Percentiles rank a stretch among this genome's conserved stretches.
Conservation (phyloP, 2,329 filamentous ascomycete species). For the Alternaria novae-zelandiae region DNA sequence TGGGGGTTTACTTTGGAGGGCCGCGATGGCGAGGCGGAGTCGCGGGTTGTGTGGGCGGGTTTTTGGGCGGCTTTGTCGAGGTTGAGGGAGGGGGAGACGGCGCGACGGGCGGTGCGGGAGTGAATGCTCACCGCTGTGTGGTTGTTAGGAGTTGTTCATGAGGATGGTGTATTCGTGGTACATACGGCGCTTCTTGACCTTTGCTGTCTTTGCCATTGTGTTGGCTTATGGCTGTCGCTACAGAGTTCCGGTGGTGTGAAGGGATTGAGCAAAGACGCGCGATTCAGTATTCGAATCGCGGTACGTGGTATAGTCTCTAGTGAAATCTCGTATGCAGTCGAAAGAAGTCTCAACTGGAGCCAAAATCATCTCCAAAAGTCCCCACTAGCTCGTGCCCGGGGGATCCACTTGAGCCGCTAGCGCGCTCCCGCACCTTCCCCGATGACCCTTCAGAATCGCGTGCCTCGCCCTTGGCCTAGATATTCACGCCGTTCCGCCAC, state of each 20-base stretch:
- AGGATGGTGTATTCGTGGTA: not conserved
- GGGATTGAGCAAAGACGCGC: not conserved
- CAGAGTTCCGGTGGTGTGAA: not conserved
- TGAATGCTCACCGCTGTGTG: slow-evolving; percentile 66
- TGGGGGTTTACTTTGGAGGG: slow-evolving; percentile 48
- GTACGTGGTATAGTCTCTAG: not conserved
- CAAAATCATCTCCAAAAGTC: slow-evolving; percentile 15
- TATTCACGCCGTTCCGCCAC: slow-evolving; percentile 21
- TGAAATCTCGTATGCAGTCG: not conserved
- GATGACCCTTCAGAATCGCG: slow-evolving; percentile 13
- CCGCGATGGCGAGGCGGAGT: slow-evolving; percentile 34
- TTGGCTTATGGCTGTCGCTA: not conserved
- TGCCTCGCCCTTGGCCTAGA: slow-evolving; percentile 14
- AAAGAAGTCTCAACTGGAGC: not conserved
- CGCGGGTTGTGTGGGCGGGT: slow-evolving; percentile 45
- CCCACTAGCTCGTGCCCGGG: slow-evolving; percentile 16
- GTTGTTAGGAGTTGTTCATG: slow-evolving; percentile 13
- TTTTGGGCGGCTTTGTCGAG: slow-evolving; percentile 73
- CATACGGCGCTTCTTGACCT: slow-evolving; percentile 54
- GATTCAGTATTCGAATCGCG: not conserved
- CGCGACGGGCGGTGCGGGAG: slow-evolving; percentile 77
- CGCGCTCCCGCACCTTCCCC: slow-evolving; percentile 22
- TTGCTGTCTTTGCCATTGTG: slow-evolving; percentile 55
- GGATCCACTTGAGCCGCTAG: slow-evolving; percentile 12
- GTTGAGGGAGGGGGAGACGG: slow-evolving; percentile 72